phyloP scores from a whole-genome alignment of 768 basidiomycete genomes.

The Xerocomellus dryophilus region DNA sequence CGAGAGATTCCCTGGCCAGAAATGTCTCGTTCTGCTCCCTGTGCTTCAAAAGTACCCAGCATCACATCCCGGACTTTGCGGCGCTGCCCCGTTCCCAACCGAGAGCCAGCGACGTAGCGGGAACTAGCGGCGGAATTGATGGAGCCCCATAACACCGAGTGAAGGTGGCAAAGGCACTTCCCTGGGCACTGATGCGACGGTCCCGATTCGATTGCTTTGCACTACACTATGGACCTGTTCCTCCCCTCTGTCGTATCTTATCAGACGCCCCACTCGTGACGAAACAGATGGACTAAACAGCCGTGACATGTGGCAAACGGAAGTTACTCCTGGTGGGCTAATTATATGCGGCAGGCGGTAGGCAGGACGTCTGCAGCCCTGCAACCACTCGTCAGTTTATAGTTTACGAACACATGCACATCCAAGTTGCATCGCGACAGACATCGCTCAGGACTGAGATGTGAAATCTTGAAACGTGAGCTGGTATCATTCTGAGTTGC shows the following conservation, averaged over 20 bases:
- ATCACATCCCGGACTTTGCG: slow-evolving; percentile 31
- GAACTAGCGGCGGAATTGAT: slow-evolving; percentile 23
- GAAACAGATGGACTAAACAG: neutral
- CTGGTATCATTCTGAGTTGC: neutral
- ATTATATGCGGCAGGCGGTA: neutral
- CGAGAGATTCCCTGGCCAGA: slow-evolving; percentile 12
- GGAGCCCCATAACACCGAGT: slow-evolving; percentile 4
- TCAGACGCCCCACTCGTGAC: neutral
- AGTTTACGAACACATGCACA: neutral
- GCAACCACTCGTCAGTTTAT: neutral
- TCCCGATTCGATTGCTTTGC: slow-evolving; percentile 12
- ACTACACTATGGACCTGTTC: neutral
- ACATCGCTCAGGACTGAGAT: neutral
- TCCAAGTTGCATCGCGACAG: slow-evolving; percentile 11
- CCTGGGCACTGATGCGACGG: slow-evolving; percentile 11
- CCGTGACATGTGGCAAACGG: slow-evolving; percentile 7
- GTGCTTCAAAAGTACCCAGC: slow-evolving; percentile 7
- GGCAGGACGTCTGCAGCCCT: neutral
- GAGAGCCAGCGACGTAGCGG: slow-evolving; percentile 9
- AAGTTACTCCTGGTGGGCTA: slow-evolving; percentile 1
- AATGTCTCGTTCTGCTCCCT: slow-evolving; percentile 8
- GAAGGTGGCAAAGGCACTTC: neutral
- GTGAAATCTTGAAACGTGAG: slow-evolving; percentile 26
- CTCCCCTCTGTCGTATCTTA: neutral
- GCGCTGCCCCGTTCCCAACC: slow-evolving; percentile 1